Conservation (phyloP, 2,329 filamentous ascomycete genomes). For the Apiospora marii region DNA sequence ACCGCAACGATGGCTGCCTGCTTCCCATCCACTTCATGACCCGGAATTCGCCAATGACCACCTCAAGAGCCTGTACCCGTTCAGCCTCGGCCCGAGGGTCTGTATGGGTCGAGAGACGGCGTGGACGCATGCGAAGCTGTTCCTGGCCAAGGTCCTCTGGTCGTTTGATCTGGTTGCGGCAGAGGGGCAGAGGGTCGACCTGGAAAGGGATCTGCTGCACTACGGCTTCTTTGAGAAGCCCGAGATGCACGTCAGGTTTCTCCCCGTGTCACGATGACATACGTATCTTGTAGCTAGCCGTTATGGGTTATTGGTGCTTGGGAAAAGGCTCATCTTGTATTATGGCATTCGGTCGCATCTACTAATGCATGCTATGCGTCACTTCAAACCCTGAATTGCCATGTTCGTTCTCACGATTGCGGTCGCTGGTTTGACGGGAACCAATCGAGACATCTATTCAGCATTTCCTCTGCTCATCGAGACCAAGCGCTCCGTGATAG, state of each 20-base stretch:
- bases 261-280: neutral
- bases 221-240: constrained; percentile 28
- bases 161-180: constrained; percentile 17
- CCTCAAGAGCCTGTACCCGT: constrained; percentile 27
- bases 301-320: too few species aligned
- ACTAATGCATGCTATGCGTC: too few species aligned
- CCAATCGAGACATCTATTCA: too few species aligned
- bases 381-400: too few species aligned
- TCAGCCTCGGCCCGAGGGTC: constrained; percentile 29
- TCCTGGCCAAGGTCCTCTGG: constrained; percentile 27
- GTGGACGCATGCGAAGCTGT: constrained; percentile 24
- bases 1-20: constrained; percentile 29
- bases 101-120: constrained; percentile 24
- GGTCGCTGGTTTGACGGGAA: too few species aligned
- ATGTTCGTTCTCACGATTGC: too few species aligned
- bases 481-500: neutral
- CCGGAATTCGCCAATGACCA: constrained; percentile 22
- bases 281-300: too few species aligned
- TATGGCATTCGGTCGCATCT: too few species aligned
- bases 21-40: constrained; percentile 25
- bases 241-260: constrained; percentile 20
- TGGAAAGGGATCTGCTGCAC: constrained; percentile 26
- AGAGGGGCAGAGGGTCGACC: constrained; percentile 15
- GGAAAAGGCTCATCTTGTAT: too few species aligned
- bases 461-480: neutral